Base-by-base conservation (phyloP, 495 filamentous ascomycete species). In the Penicillium coprophilum region DNA sequence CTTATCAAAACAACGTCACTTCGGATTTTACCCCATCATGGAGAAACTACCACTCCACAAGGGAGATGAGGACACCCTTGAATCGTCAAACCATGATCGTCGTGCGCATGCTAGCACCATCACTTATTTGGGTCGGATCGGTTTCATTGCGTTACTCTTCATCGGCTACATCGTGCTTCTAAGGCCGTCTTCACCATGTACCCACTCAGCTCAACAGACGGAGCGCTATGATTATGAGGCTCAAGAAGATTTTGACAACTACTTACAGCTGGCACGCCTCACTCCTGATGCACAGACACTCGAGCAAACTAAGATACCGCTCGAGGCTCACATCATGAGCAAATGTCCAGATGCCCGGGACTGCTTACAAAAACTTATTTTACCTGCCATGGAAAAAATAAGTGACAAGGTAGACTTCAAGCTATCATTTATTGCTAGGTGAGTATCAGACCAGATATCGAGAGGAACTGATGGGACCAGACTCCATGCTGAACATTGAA, bases 241-340 rank as follows among this genome's bases (percentile, higher is more conserved):
- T 34, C 9, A 23, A 34, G 27, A 34, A 32, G 31, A 57, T 13
- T 9, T 34, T 19, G 28, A 28, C 10, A 8, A 27, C 21, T 12
- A 36, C 11, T 32, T 15, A n/a, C 2, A 12, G 5, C 11, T 27
- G 8, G 51, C 13, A 36, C 6, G 0, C 4, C 7, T 27, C 28
- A 21, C 6, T 17, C 5, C 40, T 34, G 43, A 23, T 15, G 41
- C 30, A 54, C 31, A 39, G 10, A 23, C 34, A 32, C 21, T 31
- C 28, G 45, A 13, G 17, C 36, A 31, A 40, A 66, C 59, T 10
- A 82, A 77, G 48, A 86, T 96, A 11, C 86, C 91, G 4, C 76
- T 98, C 9, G 94, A 98, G 66, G 88, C 89, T 53, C 90, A 95
- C 65, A 88, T 96, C 57, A 96, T 96, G 87, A 89, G 87, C 71